Conservation (phyloP, 495 filamentous ascomycete genomes). For the Neurospora sp. region DNA sequence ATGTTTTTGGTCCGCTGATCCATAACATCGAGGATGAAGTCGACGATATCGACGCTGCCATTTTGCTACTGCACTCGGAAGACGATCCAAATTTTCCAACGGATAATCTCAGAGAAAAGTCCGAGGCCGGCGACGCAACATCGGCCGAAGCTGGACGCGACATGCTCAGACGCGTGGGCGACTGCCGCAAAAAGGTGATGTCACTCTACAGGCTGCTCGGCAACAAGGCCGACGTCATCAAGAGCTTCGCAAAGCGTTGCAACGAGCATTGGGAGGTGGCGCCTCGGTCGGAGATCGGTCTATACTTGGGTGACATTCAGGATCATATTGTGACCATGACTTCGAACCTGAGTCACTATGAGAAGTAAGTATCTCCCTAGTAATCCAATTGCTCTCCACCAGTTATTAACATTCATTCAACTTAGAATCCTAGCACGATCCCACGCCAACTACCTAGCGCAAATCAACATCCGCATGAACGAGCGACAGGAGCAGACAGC, state of each 20-base stretch:
- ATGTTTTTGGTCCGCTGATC: constrained; percentile 86
- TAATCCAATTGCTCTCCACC: not conserved
- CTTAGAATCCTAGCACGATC: constrained; percentile 78
- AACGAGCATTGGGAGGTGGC: constrained; percentile 98
- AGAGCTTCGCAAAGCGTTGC: constrained; percentile 96
- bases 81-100: constrained; percentile 17
- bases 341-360: constrained; percentile 85
- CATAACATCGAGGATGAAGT: constrained; percentile 83
- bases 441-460: constrained; percentile 90
- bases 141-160: constrained; percentile 55
- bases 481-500: constrained; percentile 94
- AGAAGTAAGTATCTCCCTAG: constrained; percentile 55
- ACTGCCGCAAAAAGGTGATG: constrained; percentile 96
- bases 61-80: constrained; percentile 62
- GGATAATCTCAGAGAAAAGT: constrained; percentile 20
- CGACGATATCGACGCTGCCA: constrained; percentile 77
- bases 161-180: constrained; percentile 83
- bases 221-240: constrained; percentile 98
- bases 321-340: constrained; percentile 99
- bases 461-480: constrained; percentile 91
- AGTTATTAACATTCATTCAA: not conserved
- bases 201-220: constrained; percentile 79
- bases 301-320: constrained; percentile 96
- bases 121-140: constrained; percentile 27
- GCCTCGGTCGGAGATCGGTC: constrained; percentile 84